Conservation (phyloP, 164 flowering plant species). For the Akebia trifoliata region DNA sequence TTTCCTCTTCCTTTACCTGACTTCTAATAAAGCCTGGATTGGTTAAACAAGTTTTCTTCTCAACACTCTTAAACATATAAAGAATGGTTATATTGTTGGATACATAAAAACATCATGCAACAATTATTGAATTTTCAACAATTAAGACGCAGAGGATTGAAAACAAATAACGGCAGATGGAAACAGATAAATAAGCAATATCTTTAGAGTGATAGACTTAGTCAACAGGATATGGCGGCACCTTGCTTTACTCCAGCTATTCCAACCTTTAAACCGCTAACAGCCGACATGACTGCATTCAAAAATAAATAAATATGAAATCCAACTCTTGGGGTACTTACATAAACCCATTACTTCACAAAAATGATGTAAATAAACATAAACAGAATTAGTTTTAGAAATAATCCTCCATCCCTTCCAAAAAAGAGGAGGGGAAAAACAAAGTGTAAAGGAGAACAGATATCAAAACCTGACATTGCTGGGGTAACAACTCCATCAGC, state of each 20-base stretch:
- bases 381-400: too few relatives aligned
- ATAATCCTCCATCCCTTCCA: too few relatives aligned
- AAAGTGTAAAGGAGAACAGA: background rate
- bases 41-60: too few relatives aligned
- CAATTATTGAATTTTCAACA: background rate
- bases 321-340: too few relatives aligned
- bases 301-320: conserved; percentile 4
- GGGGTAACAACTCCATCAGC: conserved; percentile 97
- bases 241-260: conserved; percentile 68
- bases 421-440: too few relatives aligned
- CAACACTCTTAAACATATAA: too few relatives aligned
- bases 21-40: too few relatives aligned
- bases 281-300: conserved; percentile 88
- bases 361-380: too few relatives aligned
- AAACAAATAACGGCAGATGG: conserved; percentile 5
- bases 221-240: conserved; percentile 18
- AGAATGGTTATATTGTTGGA: background rate
- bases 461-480: conserved; percentile 91
- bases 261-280: conserved; percentile 85
- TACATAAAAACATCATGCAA: background rate
- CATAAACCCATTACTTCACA: too few relatives aligned
- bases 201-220: background rate
- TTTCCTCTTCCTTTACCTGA: too few relatives aligned
- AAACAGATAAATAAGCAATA: background rate
- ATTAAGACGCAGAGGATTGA: background rate